These are phyloP conservation scores for Viridothelium virens DNA, from an alignment of 495 filamentous ascomycete species.

Conservation along the genomic window DNA sequence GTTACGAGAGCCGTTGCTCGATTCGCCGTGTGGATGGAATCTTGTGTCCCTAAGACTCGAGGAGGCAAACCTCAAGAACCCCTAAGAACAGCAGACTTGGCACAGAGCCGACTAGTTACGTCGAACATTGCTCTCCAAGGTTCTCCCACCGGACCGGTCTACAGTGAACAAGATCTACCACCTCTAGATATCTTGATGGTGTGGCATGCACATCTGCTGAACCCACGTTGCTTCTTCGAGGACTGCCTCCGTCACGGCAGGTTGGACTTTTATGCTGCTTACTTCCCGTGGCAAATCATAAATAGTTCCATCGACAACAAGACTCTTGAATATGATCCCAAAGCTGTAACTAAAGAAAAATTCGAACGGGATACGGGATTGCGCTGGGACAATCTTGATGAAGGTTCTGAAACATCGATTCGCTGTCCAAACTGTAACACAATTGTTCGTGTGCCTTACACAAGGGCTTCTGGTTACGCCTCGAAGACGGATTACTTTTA, in stretches of 20 bases:
- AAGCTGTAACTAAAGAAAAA: constrained; percentile 35
- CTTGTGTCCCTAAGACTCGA: constrained; percentile 16
- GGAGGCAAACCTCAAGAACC: background rate
- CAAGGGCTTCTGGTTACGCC: constrained; percentile 36
- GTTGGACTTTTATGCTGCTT: constrained; percentile 52
- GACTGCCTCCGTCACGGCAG: constrained; percentile 61
- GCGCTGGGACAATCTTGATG: constrained; percentile 53
- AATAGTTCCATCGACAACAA: constrained; percentile 49
- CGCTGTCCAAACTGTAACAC: constrained; percentile 51
- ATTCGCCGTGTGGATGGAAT: constrained; percentile 65
- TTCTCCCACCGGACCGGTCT: constrained; percentile 1
- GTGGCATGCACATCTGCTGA: constrained; percentile 82
- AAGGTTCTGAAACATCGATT: constrained; percentile 42
- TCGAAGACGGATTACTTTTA: constrained; percentile 10
- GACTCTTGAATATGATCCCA: constrained; percentile 54
- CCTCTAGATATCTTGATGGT: constrained; percentile 74
- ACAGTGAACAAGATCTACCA: constrained; percentile 13
- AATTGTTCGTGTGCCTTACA: constrained; percentile 50
- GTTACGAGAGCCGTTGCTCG: constrained; percentile 64
- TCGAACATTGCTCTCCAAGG: constrained; percentile 10
- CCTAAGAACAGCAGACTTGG: constrained; percentile 14
- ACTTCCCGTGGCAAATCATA: constrained; percentile 64
- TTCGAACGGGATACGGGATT: constrained; percentile 49
- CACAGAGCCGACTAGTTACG: constrained; percentile 28
- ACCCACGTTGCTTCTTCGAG: constrained; percentile 69